phyloP scores from a whole-genome alignment of 1,284 basidiomycete genomes.

The Puccinia triticina region DNA sequence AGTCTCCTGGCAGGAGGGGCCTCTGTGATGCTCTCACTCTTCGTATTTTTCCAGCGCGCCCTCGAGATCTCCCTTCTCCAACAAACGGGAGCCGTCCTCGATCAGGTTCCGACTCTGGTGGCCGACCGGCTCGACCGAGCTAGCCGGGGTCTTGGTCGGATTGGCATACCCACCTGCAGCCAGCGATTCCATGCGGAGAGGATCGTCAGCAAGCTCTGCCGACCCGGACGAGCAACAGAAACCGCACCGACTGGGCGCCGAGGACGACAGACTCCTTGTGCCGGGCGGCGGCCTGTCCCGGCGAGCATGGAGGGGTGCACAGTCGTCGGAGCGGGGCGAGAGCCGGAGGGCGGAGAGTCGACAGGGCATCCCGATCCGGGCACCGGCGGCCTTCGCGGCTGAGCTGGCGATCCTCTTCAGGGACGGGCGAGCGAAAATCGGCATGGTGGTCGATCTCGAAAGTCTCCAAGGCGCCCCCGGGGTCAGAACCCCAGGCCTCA shows the following conservation, averaged over 20 bases:
- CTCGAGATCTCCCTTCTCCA: slow-evolving; percentile 46
- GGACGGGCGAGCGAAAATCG: too few species aligned
- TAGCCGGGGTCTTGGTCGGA: slow-evolving; percentile 24
- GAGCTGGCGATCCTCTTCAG: too few species aligned
- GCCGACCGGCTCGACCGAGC: slow-evolving; percentile 41
- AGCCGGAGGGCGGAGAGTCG: too few species aligned
- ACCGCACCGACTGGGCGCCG: neutral
- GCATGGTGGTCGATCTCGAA: too few species aligned
- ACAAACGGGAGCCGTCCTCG: slow-evolving; percentile 28
- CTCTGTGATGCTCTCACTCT: neutral
- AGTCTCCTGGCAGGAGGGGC: neutral
- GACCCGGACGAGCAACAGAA: neutral
- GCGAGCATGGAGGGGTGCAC: neutral
- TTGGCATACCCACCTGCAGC: slow-evolving; percentile 26
- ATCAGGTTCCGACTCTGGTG: slow-evolving; percentile 42
- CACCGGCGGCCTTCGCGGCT: too few species aligned
- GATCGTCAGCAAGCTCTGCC: neutral
- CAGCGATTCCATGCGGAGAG: neutral
- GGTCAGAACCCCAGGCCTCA: too few species aligned
- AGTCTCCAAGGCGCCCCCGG: too few species aligned
- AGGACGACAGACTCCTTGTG: neutral
- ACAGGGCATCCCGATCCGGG: too few species aligned
- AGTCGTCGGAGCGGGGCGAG: neutral
- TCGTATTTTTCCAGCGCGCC: slow-evolving; percentile 37
- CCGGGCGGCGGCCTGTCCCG: neutral